These are phyloP conservation scores for Beauveria rudraprayagi DNA, from an alignment of 2,329 filamentous ascomycete species.

Conservation along the genomic window DNA sequence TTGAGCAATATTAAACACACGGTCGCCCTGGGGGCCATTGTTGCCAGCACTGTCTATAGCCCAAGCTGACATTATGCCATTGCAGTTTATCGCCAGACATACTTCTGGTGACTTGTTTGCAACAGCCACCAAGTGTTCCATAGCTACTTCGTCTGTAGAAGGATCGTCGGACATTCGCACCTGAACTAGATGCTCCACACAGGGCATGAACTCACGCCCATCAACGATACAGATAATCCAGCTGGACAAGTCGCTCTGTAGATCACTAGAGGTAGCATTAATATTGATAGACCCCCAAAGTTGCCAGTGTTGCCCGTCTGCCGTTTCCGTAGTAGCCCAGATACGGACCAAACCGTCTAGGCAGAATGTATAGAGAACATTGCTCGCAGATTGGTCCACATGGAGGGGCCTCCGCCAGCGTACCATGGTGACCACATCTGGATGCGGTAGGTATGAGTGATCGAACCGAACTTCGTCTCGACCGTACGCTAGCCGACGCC, in stretches of 20 bases:
- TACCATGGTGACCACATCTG: conserved; percentile 67
- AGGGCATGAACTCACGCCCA: conserved; percentile 67
- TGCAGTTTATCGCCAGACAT: conserved; percentile 75
- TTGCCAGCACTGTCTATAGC: conserved; percentile 79
- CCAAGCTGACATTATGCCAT: conserved; percentile 84
- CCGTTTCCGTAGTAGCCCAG: conserved; percentile 71
- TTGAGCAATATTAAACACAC: conserved; percentile 81
- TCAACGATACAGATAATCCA: conserved; percentile 67
- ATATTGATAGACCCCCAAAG: conserved; percentile 79
- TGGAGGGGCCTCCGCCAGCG: conserved; percentile 80
- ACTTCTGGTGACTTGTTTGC: conserved; percentile 82
- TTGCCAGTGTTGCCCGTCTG: conserved; percentile 63
- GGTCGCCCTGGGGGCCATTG: conserved; percentile 54
- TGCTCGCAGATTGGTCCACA: conserved; percentile 69
- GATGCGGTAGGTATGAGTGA: conserved; percentile 82
- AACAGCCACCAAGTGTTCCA: conserved; percentile 79
- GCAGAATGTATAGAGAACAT: conserved; percentile 85
- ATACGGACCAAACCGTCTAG: conserved; percentile 72
- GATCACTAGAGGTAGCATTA: conserved; percentile 55
- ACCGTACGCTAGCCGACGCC: conserved; percentile 80
- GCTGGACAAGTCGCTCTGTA: conserved; percentile 15
- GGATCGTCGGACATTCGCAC: conserved; percentile 43
- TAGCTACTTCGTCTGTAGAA: conserved; percentile 58
- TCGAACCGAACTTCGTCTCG: conserved; percentile 81
- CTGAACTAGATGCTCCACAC: conserved; percentile 69